These are phyloP conservation scores for Jackrogersella multiformis DNA, from an alignment of 495 filamentous ascomycete species.

Conservation along the genomic window DNA sequence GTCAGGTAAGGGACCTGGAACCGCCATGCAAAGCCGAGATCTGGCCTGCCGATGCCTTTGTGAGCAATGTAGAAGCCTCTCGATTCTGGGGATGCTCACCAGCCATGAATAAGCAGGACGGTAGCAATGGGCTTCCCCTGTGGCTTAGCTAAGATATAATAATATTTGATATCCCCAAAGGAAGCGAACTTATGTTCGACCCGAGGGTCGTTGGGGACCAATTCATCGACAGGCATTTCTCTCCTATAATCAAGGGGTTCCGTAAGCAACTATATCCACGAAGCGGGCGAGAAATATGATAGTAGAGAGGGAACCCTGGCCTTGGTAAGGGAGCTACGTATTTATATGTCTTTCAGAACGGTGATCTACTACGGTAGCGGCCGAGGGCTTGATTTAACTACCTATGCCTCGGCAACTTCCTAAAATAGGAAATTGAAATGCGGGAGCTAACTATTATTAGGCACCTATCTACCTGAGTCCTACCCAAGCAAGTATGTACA, in stretches of 20 bases:
- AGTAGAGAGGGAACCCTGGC: neutral
- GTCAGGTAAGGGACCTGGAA: conserved; percentile 83
- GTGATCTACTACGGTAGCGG: neutral
- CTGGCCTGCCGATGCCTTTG: conserved; percentile 64
- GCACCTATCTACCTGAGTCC: too few relatives aligned
- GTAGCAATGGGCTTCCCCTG: conserved; percentile 64
- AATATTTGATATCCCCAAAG: conserved; percentile 72
- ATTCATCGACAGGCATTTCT: conserved; percentile 67
- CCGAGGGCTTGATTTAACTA: conserved; percentile 7
- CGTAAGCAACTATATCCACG: neutral
- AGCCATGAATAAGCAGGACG: conserved; percentile 69
- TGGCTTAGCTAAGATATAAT: conserved; percentile 74
- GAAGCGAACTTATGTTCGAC: conserved; percentile 67
- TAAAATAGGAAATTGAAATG: conserved; percentile 17
- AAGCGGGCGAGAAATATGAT: neutral
- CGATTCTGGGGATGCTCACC: conserved; percentile 48
- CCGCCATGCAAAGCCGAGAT: conserved; percentile 78
- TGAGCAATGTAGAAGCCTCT: neutral
- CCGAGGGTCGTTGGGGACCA: conserved; percentile 70
- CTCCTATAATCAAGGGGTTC: neutral
- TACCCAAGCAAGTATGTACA: too few relatives aligned
- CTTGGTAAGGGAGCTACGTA: neutral
- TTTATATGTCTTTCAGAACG: conserved; percentile 21
- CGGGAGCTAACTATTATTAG: conserved; percentile 9
- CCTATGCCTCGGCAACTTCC: conserved; percentile 7